A percentile compares a stretch with the other conserved stretches of the same genome.
phyloP scores from a whole-genome alignment of 2,329 filamentous ascomycete species.

The Nigrospora oryzae region DNA sequence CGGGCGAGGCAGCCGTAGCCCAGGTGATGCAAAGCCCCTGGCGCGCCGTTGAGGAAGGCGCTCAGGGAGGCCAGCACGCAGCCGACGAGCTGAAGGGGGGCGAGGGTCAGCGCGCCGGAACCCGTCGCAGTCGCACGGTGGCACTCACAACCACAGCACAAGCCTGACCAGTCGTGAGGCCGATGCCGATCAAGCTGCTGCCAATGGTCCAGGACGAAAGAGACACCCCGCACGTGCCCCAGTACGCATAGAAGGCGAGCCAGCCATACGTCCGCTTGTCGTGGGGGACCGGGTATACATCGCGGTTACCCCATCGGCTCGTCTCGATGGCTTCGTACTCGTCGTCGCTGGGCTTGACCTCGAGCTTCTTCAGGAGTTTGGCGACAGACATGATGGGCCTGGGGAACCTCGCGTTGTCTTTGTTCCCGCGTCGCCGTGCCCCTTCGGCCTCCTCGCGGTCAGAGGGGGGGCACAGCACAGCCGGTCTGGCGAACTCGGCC shows the following conservation, averaged over 20 bases:
- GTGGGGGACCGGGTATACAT: constrained; percentile 7
- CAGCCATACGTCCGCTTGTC: constrained; percentile 8
- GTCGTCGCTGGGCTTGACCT: constrained; percentile 7
- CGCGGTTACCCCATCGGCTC: constrained; percentile 7
- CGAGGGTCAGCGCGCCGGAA: too few species aligned
- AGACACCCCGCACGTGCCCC: constrained; percentile 8
- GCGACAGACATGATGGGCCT: neutral
- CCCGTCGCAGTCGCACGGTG: too few species aligned
- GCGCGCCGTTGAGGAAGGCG: constrained; percentile 7
- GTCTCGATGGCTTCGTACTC: constrained; percentile 7
- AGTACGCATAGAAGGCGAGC: constrained; percentile 8
- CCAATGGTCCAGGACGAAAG: constrained; percentile 8
- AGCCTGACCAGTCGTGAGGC: constrained; percentile 7
- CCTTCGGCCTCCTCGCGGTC: too few species aligned
- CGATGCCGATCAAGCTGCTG: constrained; percentile 7
- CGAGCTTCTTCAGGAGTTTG: constrained; percentile 3
- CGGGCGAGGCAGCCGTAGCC: constrained; percentile 7
- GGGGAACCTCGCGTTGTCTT: neutral
- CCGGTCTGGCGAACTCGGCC: too few species aligned
- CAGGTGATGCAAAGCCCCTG: constrained; percentile 7
- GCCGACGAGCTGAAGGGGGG: constrained; percentile 3
- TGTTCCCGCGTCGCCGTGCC: too few species aligned
- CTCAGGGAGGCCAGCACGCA: constrained; percentile 6
- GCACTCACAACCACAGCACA: constrained; percentile 6
- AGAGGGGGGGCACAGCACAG: too few species aligned